Evolutionary conservation across 306 rosid species (phyloP).

Genomic region (Rosa lucieae): DNA sequence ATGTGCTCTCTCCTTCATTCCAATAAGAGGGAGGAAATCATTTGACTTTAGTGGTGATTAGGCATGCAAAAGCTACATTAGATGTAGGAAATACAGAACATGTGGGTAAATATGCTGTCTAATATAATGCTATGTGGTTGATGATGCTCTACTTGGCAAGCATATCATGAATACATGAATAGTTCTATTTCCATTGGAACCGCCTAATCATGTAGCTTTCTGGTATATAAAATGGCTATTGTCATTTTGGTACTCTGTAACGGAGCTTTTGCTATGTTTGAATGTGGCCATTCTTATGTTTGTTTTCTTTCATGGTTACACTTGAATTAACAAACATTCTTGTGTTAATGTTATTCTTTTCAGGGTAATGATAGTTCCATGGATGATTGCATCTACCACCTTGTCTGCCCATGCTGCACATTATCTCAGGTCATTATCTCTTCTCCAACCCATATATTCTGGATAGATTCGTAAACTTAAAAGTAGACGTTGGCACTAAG

Average conservation of each 20-base stretch:
- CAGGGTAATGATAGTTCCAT: constrained; percentile 55
- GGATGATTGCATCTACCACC: constrained; percentile 61
- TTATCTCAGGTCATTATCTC: constrained; percentile 45
- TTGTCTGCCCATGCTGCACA: constrained; percentile 57
- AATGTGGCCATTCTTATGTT: neutral
- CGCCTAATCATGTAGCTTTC: neutral
- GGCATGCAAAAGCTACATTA: neutral
- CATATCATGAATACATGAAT: neutral
- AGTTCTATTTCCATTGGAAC: neutral
- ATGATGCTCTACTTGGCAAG: neutral
- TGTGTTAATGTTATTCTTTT: constrained; percentile 6
- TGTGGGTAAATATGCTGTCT: neutral
- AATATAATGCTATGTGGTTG: neutral
- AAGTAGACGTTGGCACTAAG: neutral
- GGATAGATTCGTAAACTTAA: neutral
- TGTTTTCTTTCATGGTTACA: constrained; percentile 10
- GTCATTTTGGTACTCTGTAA: neutral
- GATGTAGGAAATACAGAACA: neutral
- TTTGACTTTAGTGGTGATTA: neutral
- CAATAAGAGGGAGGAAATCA: neutral
- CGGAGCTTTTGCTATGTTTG: neutral
- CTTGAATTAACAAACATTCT: constrained; percentile 7
- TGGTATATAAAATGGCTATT: neutral
- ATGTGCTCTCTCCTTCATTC: neutral
- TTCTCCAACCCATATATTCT: neutral